Base-by-base conservation (phyloP, 768 basidiomycete genomes). In the Termitomyces titanicus region DNA sequence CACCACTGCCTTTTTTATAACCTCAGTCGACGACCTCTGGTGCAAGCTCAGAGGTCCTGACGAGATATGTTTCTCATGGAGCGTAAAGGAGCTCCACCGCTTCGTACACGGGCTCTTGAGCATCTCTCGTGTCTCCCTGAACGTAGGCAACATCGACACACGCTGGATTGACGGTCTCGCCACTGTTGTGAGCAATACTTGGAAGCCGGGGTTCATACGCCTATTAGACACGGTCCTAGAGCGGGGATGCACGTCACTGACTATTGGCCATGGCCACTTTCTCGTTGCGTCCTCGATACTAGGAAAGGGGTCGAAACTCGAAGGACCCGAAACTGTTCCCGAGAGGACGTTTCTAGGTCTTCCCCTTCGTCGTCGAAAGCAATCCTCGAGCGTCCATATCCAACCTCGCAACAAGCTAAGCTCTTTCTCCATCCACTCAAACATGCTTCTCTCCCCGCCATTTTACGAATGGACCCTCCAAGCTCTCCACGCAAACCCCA, bases 401-500 rank as follows among this genome's bases (percentile, higher is more conserved):
- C 37, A 22, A 2, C 40, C 60, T 15, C 35, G 35, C 13, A 57
- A 56, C 45, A 39, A 52, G 25, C 54, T 66, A 11, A 38, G 34
- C 2, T 54, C 60, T 5, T 54, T 68, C n/a, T 40, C 24, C 17
- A 51, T 67, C 2, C 55, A 61, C 46, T 63, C 63, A 3, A 56
- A 59, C 38, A 53, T 67, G 24, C 56, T 66, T 10, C 59, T 68
- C 45, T 52, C 55, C 1, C 47, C 54, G 20, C 55, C 61, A 17
- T 64, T 68, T 39, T 61, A 63, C 40, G 59, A 61, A 1, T 68
- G 67, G 67, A 63, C 60, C 5, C 53, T 66, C 3, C 40, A 58
- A 0, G 62, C 61, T 2, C 54, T 67, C 6, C 61, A 59, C 4
- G 51, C 40, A 2, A 61, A 51, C 39, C 59, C 50, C 15, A 60